Evolutionary conservation across 306 rosid species (phyloP).

Genomic region (Lagenaria siceraria): DNA sequence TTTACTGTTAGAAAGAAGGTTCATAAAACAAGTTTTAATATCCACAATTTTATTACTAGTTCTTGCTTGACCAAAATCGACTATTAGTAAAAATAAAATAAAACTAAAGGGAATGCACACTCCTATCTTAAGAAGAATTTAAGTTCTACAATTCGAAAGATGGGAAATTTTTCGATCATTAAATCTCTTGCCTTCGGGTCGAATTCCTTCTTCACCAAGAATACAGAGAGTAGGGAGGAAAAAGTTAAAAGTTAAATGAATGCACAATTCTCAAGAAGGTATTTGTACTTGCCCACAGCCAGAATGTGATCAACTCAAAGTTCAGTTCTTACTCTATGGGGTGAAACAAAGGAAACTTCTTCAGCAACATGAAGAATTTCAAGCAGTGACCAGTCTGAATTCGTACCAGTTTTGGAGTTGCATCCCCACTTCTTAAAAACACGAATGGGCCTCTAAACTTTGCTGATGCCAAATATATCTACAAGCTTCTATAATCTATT

Average conservation of each 20-base stretch:
- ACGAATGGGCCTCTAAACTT: neutral
- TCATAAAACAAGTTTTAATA: neutral
- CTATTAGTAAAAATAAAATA: neutral
- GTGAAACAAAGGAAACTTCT: neutral
- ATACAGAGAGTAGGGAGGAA: neutral
- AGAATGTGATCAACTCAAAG: neutral
- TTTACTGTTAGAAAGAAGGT: neutral
- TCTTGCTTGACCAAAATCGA: neutral
- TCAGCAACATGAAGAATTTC: neutral
- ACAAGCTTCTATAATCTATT: conserved; percentile 95
- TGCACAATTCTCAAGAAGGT: conserved; percentile 1
- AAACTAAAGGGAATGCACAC: neutral
- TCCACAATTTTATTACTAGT: conserved; percentile 5
- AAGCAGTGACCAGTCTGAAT: neutral
- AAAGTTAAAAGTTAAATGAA: neutral
- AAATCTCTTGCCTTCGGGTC: neutral
- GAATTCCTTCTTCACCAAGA: neutral
- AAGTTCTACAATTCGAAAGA: neutral
- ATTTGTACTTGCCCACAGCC: neutral
- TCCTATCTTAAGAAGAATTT: neutral
- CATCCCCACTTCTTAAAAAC: conserved; percentile 2
- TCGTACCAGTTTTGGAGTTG: neutral
- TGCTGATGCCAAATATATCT: conserved; percentile 10
- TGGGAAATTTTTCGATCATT: neutral
- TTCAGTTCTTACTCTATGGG: neutral